Percentiles rank a stretch among this genome's conserved stretches.
Conservation (phyloP, 2,329 filamentous ascomycete species). For the Colletotrichum tropicale region DNA sequence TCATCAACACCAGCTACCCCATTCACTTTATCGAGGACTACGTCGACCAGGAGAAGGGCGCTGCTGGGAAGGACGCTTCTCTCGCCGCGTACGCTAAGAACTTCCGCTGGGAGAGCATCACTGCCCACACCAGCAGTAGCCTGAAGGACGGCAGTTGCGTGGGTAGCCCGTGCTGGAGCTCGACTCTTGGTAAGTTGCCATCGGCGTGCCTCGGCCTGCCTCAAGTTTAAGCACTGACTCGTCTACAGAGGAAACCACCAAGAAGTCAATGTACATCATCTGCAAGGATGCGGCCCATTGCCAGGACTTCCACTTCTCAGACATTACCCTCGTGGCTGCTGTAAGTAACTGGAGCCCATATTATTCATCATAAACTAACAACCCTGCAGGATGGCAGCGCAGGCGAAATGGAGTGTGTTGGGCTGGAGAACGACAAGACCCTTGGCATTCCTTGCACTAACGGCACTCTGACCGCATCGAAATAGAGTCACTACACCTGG, state of each 20-base stretch:
- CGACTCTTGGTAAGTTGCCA: not conserved
- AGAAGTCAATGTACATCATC: conserved; percentile 1
- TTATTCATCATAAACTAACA: not conserved
- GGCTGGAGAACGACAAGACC: not conserved
- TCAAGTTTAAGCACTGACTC: not conserved
- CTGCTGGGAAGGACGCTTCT: not conserved
- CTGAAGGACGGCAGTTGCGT: conserved; percentile 5
- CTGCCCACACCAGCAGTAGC: not conserved
- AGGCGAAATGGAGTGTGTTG: conserved; percentile 1
- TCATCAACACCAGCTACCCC: not conserved
- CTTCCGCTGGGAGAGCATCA: conserved; percentile 3
- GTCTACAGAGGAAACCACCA: not conserved
- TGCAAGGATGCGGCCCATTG: conserved; percentile 8
- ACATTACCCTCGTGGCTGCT: not conserved
- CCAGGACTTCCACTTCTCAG: not conserved
- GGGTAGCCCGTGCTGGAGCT: not conserved
- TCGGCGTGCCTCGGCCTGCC: accelerated
- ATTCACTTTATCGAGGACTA: conserved; percentile 13
- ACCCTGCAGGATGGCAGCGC: not conserved
- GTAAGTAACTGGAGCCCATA: not conserved
- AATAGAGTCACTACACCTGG: not conserved
- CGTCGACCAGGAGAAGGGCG: conserved; percentile 7
- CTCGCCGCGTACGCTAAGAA: conserved; percentile 3
- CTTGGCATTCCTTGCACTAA: conserved; percentile 11
- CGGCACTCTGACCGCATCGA: not conserved